Base-by-base conservation (phyloP, 2,329 filamentous ascomycete genomes). In the Aspergillus vadensis region DNA sequence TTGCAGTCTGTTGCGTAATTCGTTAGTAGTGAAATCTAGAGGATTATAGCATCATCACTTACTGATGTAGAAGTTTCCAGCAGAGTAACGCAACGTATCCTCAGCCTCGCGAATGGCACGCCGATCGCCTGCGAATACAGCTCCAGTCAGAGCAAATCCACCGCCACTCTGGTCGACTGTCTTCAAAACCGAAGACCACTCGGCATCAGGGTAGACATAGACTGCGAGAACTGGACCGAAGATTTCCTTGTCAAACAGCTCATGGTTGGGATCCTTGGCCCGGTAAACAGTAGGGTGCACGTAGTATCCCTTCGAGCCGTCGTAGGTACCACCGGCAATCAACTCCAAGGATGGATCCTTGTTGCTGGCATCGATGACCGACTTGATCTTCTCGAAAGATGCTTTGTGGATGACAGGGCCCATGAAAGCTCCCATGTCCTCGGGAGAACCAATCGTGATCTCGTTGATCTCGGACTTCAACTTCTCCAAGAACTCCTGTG, bases 361-460 rank as follows among this genome's bases (percentile, higher is more conserved):
- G 78, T 90, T 91, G 47, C 91, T 89, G n/a, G 83, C 85, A 66
- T 94, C 89, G 61, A 96, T 94, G 60, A 88, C 88, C 6, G 82
- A 82, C 1, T 85, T 84, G 5, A 96, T 85, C 77, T 92, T 92
- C 74, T 92, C 85, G 81, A 96, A 96, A 9, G 88, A 89, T 8
- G 81, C 83, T 62, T 86, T 82, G 79, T 95, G 91, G 74, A 96
- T 95, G 56, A 96, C 91, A 14, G 91, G 91, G 14, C 91, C 91
- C 72, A 93, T 86, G 79, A 95, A 95, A 58, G 90, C 88, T 50
- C 82, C 80, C 57, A 73, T 48, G 25, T 72, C 61, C 58, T 69
- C 70, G 0, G 69, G 70, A 44, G 57, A 69, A 15, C 91, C 91
- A 44, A 92, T 82, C 64, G 86, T 88, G 55, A 96, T 84, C 53